These are phyloP conservation scores for Fomitopsis schrenkii DNA, from an alignment of 1,284 basidiomycete species.

Conservation along the genomic window DNA sequence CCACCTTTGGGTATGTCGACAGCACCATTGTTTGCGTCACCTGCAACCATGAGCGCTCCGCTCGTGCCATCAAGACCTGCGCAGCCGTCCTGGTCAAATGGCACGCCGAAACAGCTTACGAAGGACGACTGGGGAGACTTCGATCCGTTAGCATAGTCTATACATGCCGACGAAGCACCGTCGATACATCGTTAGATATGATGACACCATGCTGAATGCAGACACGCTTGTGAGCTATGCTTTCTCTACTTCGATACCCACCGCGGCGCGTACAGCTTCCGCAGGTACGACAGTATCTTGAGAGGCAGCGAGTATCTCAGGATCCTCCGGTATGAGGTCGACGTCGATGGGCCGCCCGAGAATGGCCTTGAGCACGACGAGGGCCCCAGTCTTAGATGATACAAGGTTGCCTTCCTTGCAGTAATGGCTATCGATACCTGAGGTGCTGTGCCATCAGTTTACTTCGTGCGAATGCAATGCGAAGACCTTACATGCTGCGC, in stretches of 20 bases:
- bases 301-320: slow-evolving; percentile 16
- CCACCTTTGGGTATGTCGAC: slow-evolving; percentile 22
- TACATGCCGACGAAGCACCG: not conserved
- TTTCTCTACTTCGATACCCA: slow-evolving; percentile 49
- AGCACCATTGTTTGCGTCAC: slow-evolving; percentile 33
- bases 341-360: slow-evolving; percentile 51
- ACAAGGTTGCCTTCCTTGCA: slow-evolving; percentile 70
- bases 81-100: slow-evolving; percentile 39
- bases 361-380: slow-evolving; percentile 59
- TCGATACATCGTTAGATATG: not conserved
- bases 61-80: slow-evolving; percentile 56
- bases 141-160: slow-evolving; percentile 56
- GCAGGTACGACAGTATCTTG: slow-evolving; percentile 54
- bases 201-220: not conserved
- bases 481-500: slow-evolving; percentile 57
- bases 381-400: slow-evolving; percentile 69
- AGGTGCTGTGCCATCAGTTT: not conserved
- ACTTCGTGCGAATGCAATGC: not conserved
- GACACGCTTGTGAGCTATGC: slow-evolving; percentile 11
- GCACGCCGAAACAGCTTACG: slow-evolving; percentile 42
- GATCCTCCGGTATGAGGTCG: slow-evolving; percentile 32
- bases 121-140: slow-evolving; percentile 78
- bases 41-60: slow-evolving; percentile 45
- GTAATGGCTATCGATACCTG: slow-evolving; percentile 58
- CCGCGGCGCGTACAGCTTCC: slow-evolving; percentile 38